Evolutionary conservation across 2,329 filamentous ascomycete genomes (phyloP).

Genomic region (Xylaria hypoxylon): DNA sequence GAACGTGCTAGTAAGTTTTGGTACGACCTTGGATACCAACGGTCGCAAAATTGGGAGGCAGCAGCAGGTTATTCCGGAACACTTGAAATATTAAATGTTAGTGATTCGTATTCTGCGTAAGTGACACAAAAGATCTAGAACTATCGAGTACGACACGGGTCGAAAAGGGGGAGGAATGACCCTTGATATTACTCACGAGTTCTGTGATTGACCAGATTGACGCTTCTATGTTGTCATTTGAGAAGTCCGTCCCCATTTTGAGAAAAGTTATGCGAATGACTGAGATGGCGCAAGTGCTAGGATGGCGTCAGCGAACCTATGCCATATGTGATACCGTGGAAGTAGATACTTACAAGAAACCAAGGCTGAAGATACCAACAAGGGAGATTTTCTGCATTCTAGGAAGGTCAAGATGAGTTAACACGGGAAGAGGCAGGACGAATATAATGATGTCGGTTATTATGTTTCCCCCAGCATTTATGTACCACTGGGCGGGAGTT

Average conservation of each 20-base stretch:
- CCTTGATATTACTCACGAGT: slow-evolving; percentile 33
- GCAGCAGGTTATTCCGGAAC: slow-evolving; percentile 53
- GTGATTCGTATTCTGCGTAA: neutral
- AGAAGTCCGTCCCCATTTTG: slow-evolving; percentile 50
- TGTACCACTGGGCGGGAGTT: slow-evolving; percentile 51
- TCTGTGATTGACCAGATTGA: slow-evolving; percentile 55
- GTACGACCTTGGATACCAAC: slow-evolving; percentile 44
- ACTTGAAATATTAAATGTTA: slow-evolving; percentile 25
- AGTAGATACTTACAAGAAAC: slow-evolving; percentile 53
- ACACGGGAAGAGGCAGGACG: slow-evolving; percentile 52
- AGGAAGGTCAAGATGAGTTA: slow-evolving; percentile 52
- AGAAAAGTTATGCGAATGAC: slow-evolving; percentile 55
- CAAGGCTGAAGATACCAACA: slow-evolving; percentile 54
- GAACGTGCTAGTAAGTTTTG: slow-evolving; percentile 39
- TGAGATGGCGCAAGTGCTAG: slow-evolving; percentile 54
- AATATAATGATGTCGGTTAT: slow-evolving; percentile 54
- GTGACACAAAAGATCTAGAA: neutral
- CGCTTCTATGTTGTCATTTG: slow-evolving; percentile 54
- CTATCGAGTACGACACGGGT: neutral
- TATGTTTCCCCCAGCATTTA: slow-evolving; percentile 54
- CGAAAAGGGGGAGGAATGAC: neutral
- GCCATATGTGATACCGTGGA: neutral
- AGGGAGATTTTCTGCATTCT: slow-evolving; percentile 51
- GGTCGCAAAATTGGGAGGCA: slow-evolving; percentile 54
- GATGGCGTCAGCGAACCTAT: neutral